These are phyloP conservation scores for Globisporangium nodosum DNA, from an alignment of 352 stramenopile genomes.

Conservation along the genomic window DNA sequence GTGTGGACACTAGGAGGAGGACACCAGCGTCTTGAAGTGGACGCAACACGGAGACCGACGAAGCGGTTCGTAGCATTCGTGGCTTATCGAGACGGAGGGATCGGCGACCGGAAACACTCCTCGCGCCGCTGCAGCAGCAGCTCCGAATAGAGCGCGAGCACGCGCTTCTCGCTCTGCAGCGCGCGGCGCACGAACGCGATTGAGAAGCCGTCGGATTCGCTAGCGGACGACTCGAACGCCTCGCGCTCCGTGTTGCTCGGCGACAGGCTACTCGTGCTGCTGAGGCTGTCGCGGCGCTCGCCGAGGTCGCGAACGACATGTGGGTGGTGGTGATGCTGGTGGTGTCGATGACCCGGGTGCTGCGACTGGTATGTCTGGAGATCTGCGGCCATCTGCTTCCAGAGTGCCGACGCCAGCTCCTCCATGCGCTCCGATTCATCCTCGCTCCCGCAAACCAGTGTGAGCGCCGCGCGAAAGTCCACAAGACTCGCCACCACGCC, in stretches of 20 bases:
- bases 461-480: conserved; percentile 21
- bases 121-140: conserved; percentile 40
- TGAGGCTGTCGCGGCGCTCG: conserved; percentile 17
- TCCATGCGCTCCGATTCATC: conserved; percentile 32
- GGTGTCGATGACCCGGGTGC: neutral
- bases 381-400: conserved; percentile 16
- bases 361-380: neutral
- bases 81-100: conserved; percentile 12
- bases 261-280: neutral
- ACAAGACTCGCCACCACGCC: conserved; percentile 15
- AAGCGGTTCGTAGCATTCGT: too few relatives aligned
- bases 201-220: conserved; percentile 28
- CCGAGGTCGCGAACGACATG: neutral
- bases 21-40: too few relatives aligned
- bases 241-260: conserved; percentile 12
- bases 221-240: conserved; percentile 24
- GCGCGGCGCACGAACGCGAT: conserved; percentile 29
- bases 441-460: conserved; percentile 37
- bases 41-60: neutral
- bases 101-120: conserved; percentile 32
- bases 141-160: conserved; percentile 40
- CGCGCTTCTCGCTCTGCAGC: conserved; percentile 30
- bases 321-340: neutral
- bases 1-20: neutral
- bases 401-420: conserved; percentile 14